These are phyloP conservation scores for Phytophthora podocarpi DNA, from an alignment of 352 stramenopile genomes.

Conservation along the genomic window DNA sequence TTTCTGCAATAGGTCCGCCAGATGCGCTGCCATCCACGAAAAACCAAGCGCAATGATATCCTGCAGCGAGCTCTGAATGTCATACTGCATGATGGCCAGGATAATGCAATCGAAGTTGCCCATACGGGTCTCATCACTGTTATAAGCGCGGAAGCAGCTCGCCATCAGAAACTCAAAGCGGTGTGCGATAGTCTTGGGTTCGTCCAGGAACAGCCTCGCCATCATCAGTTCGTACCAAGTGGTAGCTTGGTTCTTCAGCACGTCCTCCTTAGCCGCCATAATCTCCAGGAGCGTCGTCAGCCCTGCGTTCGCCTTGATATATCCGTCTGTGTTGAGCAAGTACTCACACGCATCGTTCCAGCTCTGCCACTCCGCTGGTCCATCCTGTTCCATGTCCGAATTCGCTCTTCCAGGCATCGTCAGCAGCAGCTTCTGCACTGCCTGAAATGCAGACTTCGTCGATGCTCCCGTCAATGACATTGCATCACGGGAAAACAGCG, in stretches of 20 bases:
- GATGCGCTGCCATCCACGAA: slow-evolving; percentile 76
- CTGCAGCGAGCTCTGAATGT: slow-evolving; percentile 71
- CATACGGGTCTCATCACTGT: slow-evolving; percentile 50
- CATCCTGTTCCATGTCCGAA: slow-evolving; percentile 15
- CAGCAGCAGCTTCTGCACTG: slow-evolving; percentile 66
- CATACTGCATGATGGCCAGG: slow-evolving; percentile 75
- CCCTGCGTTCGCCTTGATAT: slow-evolving; percentile 50
- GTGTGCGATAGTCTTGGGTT: slow-evolving; percentile 75
- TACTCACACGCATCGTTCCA: slow-evolving; percentile 74
- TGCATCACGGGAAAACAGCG: slow-evolving; percentile 48
- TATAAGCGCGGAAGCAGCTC: slow-evolving; percentile 65
- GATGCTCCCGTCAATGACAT: slow-evolving; percentile 48
- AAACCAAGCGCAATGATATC: slow-evolving; percentile 71
- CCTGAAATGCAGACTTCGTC: slow-evolving; percentile 56
- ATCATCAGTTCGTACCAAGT: slow-evolving; percentile 87
- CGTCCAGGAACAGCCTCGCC: slow-evolving; percentile 73
- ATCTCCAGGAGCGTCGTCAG: slow-evolving; percentile 63
- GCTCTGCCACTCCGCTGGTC: slow-evolving; percentile 47
- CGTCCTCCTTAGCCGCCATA: slow-evolving; percentile 55
- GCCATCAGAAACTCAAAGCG: slow-evolving; percentile 84
- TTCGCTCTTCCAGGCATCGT: slow-evolving; percentile 57
- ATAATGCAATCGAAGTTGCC: slow-evolving; percentile 86
- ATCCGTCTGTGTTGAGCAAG: slow-evolving; percentile 57
- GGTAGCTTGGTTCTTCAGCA: slow-evolving; percentile 41
- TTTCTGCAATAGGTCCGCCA: slow-evolving; percentile 68